These are phyloP conservation scores for Panus rudis DNA, from an alignment of 768 basidiomycete genomes.

Conservation along the genomic window DNA sequence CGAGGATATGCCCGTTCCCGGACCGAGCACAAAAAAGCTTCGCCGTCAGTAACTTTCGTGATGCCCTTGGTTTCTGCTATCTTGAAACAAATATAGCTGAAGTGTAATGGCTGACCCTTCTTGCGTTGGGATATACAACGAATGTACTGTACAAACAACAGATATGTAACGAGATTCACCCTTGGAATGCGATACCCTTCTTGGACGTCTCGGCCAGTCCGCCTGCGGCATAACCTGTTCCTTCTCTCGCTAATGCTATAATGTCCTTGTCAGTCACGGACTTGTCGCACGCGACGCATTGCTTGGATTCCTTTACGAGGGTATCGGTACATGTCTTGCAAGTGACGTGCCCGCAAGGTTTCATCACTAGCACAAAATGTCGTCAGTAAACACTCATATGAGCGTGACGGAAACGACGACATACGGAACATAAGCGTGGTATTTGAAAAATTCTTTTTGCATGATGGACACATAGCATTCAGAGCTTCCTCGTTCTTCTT, in stretches of 20 bases:
- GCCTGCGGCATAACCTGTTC: slow-evolving; percentile 95
- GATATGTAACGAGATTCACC: no score
- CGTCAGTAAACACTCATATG: neutral
- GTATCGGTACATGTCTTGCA: slow-evolving; percentile 91
- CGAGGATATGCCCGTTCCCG: no score
- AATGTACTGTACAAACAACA: no score
- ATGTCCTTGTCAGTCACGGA: slow-evolving; percentile 61
- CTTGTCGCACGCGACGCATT: slow-evolving; percentile 85
- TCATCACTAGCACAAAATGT: slow-evolving; percentile 49
- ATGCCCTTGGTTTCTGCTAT: no score
- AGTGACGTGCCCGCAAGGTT: slow-evolving; percentile 84
- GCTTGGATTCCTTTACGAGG: slow-evolving; percentile 67
- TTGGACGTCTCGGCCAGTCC: slow-evolving; percentile 85
- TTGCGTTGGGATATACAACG: no score
- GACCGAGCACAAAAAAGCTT: no score
- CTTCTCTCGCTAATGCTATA: slow-evolving; percentile 84
- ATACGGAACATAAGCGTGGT: slow-evolving; percentile 62
- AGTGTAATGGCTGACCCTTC: no score
- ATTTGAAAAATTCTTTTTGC: slow-evolving; percentile 80
- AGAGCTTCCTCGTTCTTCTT: slow-evolving; percentile 46
- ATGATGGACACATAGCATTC: slow-evolving; percentile 79
- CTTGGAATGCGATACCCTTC: slow-evolving; percentile 81
- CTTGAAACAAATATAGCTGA: no score
- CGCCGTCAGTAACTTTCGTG: no score
- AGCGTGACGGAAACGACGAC: neutral